Conservation (phyloP, 108 stramenopile genomes). For the Hondaea fermentalgiana region DNA sequence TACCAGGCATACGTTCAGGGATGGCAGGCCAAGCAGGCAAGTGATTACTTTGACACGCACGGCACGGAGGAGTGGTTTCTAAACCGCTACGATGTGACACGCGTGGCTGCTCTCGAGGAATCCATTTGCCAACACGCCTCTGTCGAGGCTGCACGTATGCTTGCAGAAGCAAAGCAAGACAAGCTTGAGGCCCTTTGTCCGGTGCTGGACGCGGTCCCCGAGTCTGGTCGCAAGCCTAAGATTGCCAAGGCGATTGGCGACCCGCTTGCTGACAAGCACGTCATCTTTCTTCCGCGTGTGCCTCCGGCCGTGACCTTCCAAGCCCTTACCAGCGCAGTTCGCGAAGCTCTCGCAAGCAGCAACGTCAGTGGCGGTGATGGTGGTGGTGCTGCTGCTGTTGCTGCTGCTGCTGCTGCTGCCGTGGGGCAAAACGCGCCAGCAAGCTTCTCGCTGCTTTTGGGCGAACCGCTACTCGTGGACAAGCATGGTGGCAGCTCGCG, state of each 20-base stretch:
- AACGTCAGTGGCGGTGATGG: no score
- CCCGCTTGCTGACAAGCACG: not conserved
- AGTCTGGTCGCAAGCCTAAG: not conserved
- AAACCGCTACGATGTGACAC: not conserved
- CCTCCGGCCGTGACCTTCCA: not conserved
- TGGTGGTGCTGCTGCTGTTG: not conserved
- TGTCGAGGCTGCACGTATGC: not conserved
- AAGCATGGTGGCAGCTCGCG: not conserved
- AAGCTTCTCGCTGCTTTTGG: not conserved
- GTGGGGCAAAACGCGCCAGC: not conserved
- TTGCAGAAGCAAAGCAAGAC: not conserved
- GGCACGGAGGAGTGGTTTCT: not conserved
- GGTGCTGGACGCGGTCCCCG: not conserved
- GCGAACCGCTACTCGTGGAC: not conserved
- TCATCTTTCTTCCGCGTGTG: not conserved
- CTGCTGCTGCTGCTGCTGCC: not conserved
- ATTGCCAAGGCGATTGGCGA: not conserved
- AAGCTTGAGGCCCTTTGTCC: not conserved
- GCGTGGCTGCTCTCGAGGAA: not conserved
- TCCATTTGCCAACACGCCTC: not conserved
- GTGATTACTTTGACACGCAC: not conserved
- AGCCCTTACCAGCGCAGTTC: not conserved
- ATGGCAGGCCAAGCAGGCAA: not conserved
- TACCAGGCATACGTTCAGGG: constrained; percentile 1
- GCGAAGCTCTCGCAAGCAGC: not conserved